Conservation (phyloP, 768 basidiomycete genomes). For the Tremella fuciformis region DNA sequence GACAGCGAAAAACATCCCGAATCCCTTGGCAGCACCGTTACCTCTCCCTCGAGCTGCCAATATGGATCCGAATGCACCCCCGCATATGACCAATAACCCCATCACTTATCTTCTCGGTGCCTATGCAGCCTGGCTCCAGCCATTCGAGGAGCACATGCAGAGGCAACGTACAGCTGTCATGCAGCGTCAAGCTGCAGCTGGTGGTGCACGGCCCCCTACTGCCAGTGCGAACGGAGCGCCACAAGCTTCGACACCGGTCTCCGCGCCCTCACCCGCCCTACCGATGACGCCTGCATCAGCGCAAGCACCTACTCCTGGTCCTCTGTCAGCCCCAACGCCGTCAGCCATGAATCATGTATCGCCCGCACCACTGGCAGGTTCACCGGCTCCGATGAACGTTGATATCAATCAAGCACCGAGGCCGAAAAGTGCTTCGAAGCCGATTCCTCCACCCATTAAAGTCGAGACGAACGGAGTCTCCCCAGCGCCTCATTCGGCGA, state of each 20-base stretch:
- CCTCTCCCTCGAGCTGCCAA: slow-evolving; percentile 18
- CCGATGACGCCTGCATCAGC: background rate
- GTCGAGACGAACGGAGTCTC: background rate
- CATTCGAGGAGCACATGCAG: slow-evolving; percentile 36
- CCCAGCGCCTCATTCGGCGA: background rate
- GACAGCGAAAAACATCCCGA: slow-evolving; percentile 27
- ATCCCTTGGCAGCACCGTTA: slow-evolving; percentile 28
- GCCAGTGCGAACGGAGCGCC: background rate
- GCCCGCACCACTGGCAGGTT: background rate
- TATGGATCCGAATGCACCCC: slow-evolving; percentile 12
- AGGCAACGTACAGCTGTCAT: slow-evolving; percentile 14
- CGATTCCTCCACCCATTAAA: slow-evolving; percentile 16
- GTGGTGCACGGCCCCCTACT: slow-evolving; percentile 4
- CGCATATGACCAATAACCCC: slow-evolving; percentile 21
- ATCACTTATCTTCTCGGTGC: slow-evolving; percentile 31
- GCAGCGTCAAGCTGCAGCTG: slow-evolving; percentile 6
- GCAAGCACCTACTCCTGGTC: background rate
- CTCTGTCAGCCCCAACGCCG: background rate
- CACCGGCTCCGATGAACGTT: background rate
- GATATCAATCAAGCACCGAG: background rate
- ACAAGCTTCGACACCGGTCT: slow-evolving; percentile 1
- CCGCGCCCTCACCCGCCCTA: background rate
- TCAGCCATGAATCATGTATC: background rate
- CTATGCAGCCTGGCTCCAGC: slow-evolving; percentile 32
- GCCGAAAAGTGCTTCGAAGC: slow-evolving; percentile 1